Conservation (phyloP, 148 eudicot species). For the Nepenthes gracilis region DNA sequence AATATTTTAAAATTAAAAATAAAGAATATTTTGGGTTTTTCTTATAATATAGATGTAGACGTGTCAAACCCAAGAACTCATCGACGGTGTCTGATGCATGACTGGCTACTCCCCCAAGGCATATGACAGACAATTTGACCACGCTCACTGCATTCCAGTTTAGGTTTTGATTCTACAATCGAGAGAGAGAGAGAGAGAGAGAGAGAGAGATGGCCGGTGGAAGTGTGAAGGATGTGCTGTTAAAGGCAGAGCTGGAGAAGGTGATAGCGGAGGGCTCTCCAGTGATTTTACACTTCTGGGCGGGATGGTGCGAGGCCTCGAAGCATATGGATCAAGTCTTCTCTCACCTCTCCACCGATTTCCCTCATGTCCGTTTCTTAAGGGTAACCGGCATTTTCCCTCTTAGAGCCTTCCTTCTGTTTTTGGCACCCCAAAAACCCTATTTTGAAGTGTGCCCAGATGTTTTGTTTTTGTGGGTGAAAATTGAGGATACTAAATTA, state of each 20-base stretch:
- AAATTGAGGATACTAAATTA: too few species aligned
- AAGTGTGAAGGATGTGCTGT: conserved; percentile 57
- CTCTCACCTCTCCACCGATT: conserved; percentile 90
- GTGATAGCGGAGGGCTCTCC: conserved; percentile 31
- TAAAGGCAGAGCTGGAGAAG: conserved; percentile 60
- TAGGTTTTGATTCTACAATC: too few species aligned
- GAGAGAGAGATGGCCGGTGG: conserved; percentile 21
- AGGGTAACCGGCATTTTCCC: conserved; percentile 27
- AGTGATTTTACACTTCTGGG: conserved; percentile 83
- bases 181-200: neutral
- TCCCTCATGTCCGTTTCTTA: conserved; percentile 59
- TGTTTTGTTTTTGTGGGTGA: neutral
- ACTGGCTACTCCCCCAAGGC: too few species aligned
- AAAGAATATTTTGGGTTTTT: too few species aligned
- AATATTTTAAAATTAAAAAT: too few species aligned
- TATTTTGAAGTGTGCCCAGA: neutral
- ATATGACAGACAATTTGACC: too few species aligned
- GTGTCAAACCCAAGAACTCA: too few species aligned
- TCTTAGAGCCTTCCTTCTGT: neutral
- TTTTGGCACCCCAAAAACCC: neutral
- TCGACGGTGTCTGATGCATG: too few species aligned
- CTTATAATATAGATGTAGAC: too few species aligned
- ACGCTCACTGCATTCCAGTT: too few species aligned
- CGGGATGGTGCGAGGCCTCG: conserved; percentile 92
- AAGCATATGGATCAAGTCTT: conserved; percentile 98